These are phyloP conservation scores for Coemansia guatemalensis DNA, from an alignment of 192 early-diverging fungal species.

Conservation along the genomic window DNA sequence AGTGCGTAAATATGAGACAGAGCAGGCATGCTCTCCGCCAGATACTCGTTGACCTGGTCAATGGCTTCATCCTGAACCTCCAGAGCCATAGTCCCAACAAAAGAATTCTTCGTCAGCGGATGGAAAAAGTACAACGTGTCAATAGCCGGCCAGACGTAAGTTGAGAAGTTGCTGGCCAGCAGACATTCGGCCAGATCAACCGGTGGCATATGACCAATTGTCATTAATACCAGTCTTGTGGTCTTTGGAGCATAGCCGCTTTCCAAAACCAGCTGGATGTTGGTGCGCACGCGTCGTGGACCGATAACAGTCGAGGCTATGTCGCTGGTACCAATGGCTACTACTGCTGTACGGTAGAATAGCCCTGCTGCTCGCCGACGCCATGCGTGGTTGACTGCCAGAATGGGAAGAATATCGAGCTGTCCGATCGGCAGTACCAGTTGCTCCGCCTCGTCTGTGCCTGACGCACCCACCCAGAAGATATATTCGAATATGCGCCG, in stretches of 20 bases:
- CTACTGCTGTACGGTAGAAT: constrained; percentile 36
- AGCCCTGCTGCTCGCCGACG: constrained; percentile 32
- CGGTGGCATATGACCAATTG: neutral
- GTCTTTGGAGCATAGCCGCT: constrained; percentile 50
- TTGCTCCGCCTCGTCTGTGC: constrained; percentile 10
- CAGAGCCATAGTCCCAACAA: no score
- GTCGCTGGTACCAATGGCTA: constrained; percentile 17
- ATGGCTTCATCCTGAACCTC: constrained; percentile 25
- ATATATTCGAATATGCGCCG: constrained; percentile 32
- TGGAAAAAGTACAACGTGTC: constrained; percentile 30
- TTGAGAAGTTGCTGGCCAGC: constrained; percentile 15
- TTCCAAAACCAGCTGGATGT: constrained; percentile 29
- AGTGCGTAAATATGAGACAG: constrained; percentile 21
- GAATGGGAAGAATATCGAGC: constrained; percentile 6
- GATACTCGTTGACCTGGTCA: constrained; percentile 11
- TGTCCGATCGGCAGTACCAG: constrained; percentile 31
- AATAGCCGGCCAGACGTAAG: constrained; percentile 37
- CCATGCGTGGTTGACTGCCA: constrained; percentile 26
- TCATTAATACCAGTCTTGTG: constrained; percentile 10
- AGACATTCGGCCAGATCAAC: constrained; percentile 4
- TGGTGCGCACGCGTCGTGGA: constrained; percentile 6
- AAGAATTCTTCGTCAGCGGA: neutral
- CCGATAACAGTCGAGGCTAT: neutral
- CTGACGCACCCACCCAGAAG: constrained; percentile 30
- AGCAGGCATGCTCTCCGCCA: constrained; percentile 20